Conservation (phyloP, 371 early-diverging fungal species). For the Syncephalastrum racemosum region DNA sequence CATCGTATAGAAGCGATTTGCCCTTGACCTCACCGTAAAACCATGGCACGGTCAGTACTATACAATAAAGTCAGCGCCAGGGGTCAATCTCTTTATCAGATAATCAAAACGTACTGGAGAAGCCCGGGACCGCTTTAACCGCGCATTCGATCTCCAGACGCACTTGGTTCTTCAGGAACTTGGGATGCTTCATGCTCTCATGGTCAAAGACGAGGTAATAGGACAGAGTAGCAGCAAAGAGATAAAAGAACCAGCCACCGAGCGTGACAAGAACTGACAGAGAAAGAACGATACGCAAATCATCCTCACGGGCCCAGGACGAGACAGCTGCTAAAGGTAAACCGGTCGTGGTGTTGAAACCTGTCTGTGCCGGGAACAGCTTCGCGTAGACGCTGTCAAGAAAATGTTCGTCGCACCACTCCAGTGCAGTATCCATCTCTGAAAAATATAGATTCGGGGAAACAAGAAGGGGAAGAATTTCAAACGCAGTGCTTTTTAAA, state of each 20-base stretch:
- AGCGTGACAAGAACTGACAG: constrained; percentile 67
- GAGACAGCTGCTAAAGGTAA: constrained; percentile 10
- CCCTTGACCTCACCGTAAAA: constrained; percentile 88
- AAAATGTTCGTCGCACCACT: constrained; percentile 58
- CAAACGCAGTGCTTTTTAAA: too few species aligned
- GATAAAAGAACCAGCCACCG: constrained; percentile 81
- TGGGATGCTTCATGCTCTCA: constrained; percentile 86
- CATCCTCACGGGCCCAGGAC: constrained; percentile 56
- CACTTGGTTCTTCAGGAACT: constrained; percentile 88
- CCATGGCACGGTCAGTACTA: constrained; percentile 85
- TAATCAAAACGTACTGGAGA: constrained; percentile 48
- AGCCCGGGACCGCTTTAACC: constrained; percentile 74
- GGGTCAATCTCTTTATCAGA: neutral
- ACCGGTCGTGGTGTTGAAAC: constrained; percentile 10
- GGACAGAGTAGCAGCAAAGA: constrained; percentile 69
- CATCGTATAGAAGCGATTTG: constrained; percentile 75
- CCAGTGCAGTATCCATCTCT: constrained; percentile 74
- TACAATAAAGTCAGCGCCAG: neutral
- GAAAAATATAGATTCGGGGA: too few species aligned
- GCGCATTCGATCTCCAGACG: constrained; percentile 82
- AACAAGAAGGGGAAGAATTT: too few species aligned
- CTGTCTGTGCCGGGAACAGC: constrained; percentile 34
- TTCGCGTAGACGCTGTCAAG: constrained; percentile 58
- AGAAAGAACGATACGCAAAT: constrained; percentile 70
- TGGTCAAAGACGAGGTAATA: constrained; percentile 89